Percentiles rank a stretch among this genome's conserved stretches.
Evolutionary conservation across 805 yeast species (phyloP).

Genomic region (Helenozyma rhizophorensis): DNA sequence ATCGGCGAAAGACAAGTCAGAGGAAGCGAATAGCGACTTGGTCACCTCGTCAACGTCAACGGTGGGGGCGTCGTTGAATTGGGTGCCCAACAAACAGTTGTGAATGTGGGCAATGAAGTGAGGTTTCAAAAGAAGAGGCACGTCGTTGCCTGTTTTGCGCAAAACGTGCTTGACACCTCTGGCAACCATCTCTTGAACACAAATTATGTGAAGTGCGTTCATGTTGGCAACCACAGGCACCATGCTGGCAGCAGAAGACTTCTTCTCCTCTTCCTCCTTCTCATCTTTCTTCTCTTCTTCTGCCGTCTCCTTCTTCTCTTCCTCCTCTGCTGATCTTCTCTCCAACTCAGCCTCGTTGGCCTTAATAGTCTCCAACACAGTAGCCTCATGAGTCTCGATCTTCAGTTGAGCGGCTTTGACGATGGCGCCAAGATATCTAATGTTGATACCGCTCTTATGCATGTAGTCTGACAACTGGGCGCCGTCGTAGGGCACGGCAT

Average conservation of each 20-base stretch:
- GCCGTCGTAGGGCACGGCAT: constrained; percentile 78
- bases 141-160: constrained; percentile 39
- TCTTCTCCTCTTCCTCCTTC: constrained; percentile 25
- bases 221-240: constrained; percentile 41
- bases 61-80: constrained; percentile 36
- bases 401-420: constrained; percentile 32
- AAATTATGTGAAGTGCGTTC: constrained; percentile 43
- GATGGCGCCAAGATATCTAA: constrained; percentile 78
- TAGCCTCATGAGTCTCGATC: constrained; percentile 11
- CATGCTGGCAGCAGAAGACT: constrained; percentile 33
- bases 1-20: constrained; percentile 38
- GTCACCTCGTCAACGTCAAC: constrained; percentile 40
- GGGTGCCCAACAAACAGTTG: constrained; percentile 60
- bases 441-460: constrained; percentile 81
- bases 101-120: constrained; percentile 64
- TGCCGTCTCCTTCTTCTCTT: constrained; percentile 6
- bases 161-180: constrained; percentile 76
- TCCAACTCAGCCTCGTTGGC: constrained; percentile 24
- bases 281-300: constrained; percentile 18
- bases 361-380: constrained; percentile 19
- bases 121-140: constrained; percentile 56
- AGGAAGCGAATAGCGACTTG: constrained; percentile 37
- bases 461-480: constrained; percentile 59
- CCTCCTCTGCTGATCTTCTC: constrained; percentile 12
- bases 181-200: constrained; percentile 68